Conservation (phyloP, 2,329 filamentous ascomycete species). For the Pyrenophora graminea region DNA sequence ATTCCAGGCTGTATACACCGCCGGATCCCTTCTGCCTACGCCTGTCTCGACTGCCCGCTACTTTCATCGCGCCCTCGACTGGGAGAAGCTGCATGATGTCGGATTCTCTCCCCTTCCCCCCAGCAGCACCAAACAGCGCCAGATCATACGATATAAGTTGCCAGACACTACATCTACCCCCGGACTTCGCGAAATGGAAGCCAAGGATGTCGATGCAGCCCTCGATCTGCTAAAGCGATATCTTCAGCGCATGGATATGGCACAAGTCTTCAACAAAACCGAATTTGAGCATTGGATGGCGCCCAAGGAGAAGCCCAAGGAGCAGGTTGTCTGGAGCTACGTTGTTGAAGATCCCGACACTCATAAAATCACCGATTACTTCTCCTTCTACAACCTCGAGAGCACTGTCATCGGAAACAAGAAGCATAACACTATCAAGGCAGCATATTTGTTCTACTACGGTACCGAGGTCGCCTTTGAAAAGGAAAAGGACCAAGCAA, state of each 20-base stretch:
- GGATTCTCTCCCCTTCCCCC: constrained; percentile 88
- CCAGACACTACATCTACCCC: constrained; percentile 73
- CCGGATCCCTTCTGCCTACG: constrained; percentile 85
- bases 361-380: constrained; percentile 90
- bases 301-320: constrained; percentile 59
- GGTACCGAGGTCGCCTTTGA: constrained; percentile 78
- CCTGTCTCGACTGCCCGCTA: constrained; percentile 93
- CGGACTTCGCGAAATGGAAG: constrained; percentile 79
- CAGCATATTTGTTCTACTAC: constrained; percentile 98
- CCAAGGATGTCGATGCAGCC: constrained; percentile 76
- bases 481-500: constrained; percentile 55
- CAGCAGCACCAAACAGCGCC: constrained; percentile 81
- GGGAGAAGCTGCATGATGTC: constrained; percentile 93
- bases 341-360: constrained; percentile 75
- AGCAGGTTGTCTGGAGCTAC: constrained; percentile 91
- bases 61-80: constrained; percentile 91
- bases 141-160: constrained; percentile 83
- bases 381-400: constrained; percentile 95
- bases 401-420: constrained; percentile 85
- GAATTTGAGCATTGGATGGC: constrained; percentile 89
- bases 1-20: constrained; percentile 96
- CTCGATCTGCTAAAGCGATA: constrained; percentile 76
- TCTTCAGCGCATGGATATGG: constrained; percentile 78
- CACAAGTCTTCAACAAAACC: constrained; percentile 76
- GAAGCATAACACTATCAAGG: constrained; percentile 78